Evolutionary conservation across 2,329 filamentous ascomycete genomes (phyloP).

Genomic region (Diplodia sapinea): DNA sequence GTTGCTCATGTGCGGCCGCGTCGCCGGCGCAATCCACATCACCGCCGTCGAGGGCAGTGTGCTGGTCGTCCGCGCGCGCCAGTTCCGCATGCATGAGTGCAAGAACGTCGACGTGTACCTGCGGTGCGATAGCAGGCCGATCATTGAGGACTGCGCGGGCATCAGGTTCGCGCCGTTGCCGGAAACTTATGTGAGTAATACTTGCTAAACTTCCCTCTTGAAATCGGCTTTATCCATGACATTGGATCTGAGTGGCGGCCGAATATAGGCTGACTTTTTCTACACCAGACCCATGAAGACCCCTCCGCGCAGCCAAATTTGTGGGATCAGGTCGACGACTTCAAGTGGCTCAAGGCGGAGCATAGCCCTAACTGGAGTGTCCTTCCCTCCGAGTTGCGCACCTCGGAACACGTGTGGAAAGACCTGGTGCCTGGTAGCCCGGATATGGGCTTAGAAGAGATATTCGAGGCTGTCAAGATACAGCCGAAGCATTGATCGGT

Average conservation of each 20-base stretch:
- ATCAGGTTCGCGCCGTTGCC: conserved; percentile 83
- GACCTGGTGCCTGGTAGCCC: conserved; percentile 69
- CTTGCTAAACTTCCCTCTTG: neutral
- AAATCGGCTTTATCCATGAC: neutral
- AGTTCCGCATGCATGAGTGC: conserved; percentile 92
- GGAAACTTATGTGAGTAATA: conserved; percentile 29
- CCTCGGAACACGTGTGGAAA: conserved; percentile 71
- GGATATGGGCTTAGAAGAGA: conserved; percentile 67
- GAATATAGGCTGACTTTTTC: neutral
- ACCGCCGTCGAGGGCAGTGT: conserved; percentile 75
- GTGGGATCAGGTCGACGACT: conserved; percentile 94
- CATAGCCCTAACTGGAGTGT: conserved; percentile 87
- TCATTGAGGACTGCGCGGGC: conserved; percentile 85
- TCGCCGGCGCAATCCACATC: conserved; percentile 81
- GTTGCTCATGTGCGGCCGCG: conserved; percentile 77
- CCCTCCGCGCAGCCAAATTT: conserved; percentile 58
- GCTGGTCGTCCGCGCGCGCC: conserved; percentile 74
- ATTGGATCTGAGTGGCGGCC: neutral
- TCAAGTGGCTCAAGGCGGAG: conserved; percentile 91
- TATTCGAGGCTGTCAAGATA: conserved; percentile 56
- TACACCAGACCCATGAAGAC: conserved; percentile 29
- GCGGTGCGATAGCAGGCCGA: conserved; percentile 79
- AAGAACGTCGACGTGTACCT: conserved; percentile 82
- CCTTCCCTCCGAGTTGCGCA: conserved; percentile 64
- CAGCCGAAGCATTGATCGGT: conserved; percentile 15